Evolutionary conservation across 257 asterid species (phyloP).

Genomic region (Solanum pinnatisectum): DNA sequence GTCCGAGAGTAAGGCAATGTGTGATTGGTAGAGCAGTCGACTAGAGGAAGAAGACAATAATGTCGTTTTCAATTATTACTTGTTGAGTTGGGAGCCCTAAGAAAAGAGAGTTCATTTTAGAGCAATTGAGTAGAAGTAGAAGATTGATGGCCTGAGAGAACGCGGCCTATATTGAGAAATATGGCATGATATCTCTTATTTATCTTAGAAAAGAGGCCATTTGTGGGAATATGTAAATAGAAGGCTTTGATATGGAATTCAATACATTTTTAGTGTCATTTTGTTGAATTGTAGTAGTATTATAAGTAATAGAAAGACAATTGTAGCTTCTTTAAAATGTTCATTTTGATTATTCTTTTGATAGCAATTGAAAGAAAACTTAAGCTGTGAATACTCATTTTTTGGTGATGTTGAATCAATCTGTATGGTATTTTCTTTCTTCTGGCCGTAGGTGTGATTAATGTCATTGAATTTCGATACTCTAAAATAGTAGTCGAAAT

Average conservation of each 20-base stretch:
- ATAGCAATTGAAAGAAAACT: background rate
- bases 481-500: too few species aligned
- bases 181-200: background rate
- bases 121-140: background rate
- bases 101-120: background rate
- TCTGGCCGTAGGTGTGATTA: too few species aligned
- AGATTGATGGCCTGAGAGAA: background rate
- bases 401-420: background rate
- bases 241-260: background rate
- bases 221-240: constrained; percentile 1
- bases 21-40: background rate
- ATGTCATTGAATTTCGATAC: background rate
- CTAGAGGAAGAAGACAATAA: background rate
- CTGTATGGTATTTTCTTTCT: background rate
- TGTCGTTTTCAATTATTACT: background rate
- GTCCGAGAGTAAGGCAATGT: background rate
- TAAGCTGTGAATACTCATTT: background rate
- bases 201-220: background rate
- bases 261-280: background rate
- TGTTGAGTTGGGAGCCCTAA: background rate
- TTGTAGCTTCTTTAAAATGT: background rate
- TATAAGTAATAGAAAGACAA: background rate
- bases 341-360: background rate
- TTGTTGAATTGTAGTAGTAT: background rate
- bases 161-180: background rate